Evolutionary conservation across 139 green algal genomes (phyloP).

Genomic region (Closterium sp.): DNA sequence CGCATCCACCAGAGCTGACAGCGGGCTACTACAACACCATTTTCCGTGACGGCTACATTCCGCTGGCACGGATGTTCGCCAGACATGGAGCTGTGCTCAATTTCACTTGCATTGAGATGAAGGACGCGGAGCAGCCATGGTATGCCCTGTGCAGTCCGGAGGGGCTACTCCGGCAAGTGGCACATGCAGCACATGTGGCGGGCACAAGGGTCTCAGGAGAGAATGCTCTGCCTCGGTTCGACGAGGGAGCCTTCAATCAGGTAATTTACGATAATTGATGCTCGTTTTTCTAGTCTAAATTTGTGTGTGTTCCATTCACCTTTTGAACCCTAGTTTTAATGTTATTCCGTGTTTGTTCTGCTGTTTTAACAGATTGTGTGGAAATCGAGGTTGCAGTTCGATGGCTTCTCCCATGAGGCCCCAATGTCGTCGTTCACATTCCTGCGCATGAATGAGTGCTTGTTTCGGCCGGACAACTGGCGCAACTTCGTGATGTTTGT

Average conservation of each 20-base stretch:
- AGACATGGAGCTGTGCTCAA: slow-evolving; percentile 71
- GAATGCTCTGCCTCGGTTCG: slow-evolving; percentile 95
- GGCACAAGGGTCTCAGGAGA: slow-evolving; percentile 85
- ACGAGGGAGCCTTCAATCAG: slow-evolving; percentile 32
- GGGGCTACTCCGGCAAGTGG: slow-evolving; percentile 60
- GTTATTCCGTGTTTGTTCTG: background rate
- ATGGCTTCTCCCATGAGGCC: slow-evolving; percentile 21
- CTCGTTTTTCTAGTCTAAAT: background rate
- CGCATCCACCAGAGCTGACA: slow-evolving; percentile 94
- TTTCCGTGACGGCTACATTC: slow-evolving; percentile 77
- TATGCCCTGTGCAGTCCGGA: slow-evolving; percentile 88
- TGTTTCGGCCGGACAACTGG: slow-evolving; percentile 54
- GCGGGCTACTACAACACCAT: slow-evolving; percentile 98
- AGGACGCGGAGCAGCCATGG: slow-evolving; percentile 92
- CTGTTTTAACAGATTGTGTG: slow-evolving; percentile 32
- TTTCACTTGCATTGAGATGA: slow-evolving; percentile 99
- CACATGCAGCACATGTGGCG: slow-evolving; percentile 54
- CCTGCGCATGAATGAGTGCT: slow-evolving; percentile 46
- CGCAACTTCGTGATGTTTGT: slow-evolving; percentile 54
- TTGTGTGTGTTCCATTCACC: background rate
- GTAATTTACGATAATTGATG: slow-evolving; percentile 44
- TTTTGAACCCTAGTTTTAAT: background rate
- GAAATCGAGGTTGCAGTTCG: slow-evolving; percentile 39
- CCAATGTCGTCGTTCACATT: slow-evolving; percentile 56
- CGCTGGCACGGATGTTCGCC: slow-evolving; percentile 59